A percentile compares a stretch with the other conserved stretches of the same genome.
These are phyloP conservation scores for Colletotrichum acutatum DNA, from an alignment of 2,329 filamentous ascomycete species.

Conservation along the genomic window DNA sequence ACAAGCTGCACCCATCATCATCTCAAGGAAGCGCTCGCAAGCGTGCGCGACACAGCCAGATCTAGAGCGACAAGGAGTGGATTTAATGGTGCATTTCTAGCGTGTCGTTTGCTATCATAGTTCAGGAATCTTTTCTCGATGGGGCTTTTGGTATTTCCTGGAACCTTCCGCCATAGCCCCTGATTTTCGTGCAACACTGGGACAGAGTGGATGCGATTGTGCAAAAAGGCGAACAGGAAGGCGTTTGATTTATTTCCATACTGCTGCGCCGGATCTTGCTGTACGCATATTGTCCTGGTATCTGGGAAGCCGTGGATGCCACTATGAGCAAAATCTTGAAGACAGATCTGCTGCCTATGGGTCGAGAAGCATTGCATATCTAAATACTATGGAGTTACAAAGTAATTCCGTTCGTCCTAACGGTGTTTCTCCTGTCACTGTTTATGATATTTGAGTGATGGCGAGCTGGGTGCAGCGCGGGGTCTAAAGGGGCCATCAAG, in stretches of 20 bases:
- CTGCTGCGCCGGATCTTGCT: neutral
- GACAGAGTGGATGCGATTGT: neutral
- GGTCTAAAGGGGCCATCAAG: no score
- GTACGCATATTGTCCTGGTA: neutral
- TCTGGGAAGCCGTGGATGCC: neutral
- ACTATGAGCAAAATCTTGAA: neutral
- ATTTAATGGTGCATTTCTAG: neutral
- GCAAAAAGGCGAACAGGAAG: neutral
- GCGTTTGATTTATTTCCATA: neutral
- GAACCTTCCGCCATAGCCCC: neutral
- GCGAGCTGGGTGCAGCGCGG: neutral
- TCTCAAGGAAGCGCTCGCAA: constrained; percentile 63
- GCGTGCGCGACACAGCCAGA: constrained; percentile 62
- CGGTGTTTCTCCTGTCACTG: neutral
- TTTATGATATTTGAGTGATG: neutral
- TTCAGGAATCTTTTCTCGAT: neutral
- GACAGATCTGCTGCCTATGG: neutral
- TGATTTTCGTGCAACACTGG: neutral
- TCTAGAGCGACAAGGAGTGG: neutral
- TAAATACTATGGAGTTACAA: neutral
- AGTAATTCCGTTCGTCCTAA: neutral
- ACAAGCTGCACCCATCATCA: constrained; percentile 65
- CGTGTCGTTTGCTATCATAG: neutral
- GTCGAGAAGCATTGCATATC: neutral
- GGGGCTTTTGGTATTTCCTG: neutral